Conservation (phyloP, 2,329 filamentous ascomycete species). For the Venturia carpophila region DNA sequence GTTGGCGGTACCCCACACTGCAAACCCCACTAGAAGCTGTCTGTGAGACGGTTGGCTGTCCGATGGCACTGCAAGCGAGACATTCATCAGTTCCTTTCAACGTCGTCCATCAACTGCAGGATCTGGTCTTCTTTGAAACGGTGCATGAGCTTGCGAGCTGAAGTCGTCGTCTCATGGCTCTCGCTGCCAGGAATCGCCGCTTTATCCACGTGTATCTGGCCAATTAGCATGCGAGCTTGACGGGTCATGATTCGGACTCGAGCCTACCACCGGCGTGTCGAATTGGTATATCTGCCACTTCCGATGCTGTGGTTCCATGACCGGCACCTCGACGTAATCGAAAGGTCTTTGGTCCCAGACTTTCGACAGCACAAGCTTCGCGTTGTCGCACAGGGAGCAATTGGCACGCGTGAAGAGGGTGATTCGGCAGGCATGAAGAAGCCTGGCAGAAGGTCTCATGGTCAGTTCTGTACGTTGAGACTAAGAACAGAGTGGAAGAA, state of each 20-base stretch:
- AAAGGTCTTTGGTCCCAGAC: slow-evolving; percentile 63
- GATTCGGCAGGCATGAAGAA: slow-evolving; percentile 40
- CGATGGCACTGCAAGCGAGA: background rate
- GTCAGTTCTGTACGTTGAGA: background rate
- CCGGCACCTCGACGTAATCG: slow-evolving; percentile 60
- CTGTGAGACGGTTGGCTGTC: background rate
- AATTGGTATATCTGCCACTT: slow-evolving; percentile 72
- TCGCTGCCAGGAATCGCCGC: slow-evolving; percentile 40
- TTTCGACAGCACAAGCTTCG: slow-evolving; percentile 58
- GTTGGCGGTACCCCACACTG: background rate
- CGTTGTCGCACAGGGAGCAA: slow-evolving; percentile 63
- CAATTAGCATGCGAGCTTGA: slow-evolving; percentile 13
- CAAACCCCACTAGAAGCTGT: background rate
- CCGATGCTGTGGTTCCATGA: slow-evolving; percentile 55
- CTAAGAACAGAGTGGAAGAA: background rate
- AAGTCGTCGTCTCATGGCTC: slow-evolving; percentile 45
- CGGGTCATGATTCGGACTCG: background rate
- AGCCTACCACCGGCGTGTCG: slow-evolving; percentile 66
- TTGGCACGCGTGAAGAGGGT: slow-evolving; percentile 68
- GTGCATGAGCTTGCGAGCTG: slow-evolving; percentile 69
- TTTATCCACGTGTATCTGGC: slow-evolving; percentile 56
- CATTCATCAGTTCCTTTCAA: slow-evolving; percentile 23
- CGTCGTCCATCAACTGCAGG: slow-evolving; percentile 57
- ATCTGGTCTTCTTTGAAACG: slow-evolving; percentile 62
- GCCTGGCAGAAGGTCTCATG: slow-evolving; percentile 9